These are phyloP conservation scores for Candida arabinofermentans DNA, from an alignment of 805 yeast genomes.

Conservation along the genomic window DNA sequence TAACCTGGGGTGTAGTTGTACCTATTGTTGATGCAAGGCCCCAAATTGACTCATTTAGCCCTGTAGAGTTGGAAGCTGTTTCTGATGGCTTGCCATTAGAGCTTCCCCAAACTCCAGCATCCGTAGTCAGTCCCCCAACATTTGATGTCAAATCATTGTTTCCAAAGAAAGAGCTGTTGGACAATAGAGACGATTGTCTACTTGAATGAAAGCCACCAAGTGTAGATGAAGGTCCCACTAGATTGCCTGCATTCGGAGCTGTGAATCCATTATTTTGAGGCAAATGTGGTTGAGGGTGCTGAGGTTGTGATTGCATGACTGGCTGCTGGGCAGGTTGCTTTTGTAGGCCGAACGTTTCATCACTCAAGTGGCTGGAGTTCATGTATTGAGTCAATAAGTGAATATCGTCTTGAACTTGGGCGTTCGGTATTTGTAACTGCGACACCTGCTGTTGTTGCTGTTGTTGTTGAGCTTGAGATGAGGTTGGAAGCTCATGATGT, in stretches of 20 bases:
- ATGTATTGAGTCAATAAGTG: conserved; percentile 31
- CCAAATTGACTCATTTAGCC: conserved; percentile 22
- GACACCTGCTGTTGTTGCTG: conserved; percentile 7
- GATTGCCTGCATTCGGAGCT: conserved; percentile 9
- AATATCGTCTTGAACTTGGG: conserved; percentile 32
- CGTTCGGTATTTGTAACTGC: no score
- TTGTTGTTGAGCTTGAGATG: background rate
- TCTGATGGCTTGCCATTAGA: conserved; percentile 3
- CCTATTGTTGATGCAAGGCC: conserved; percentile 9
- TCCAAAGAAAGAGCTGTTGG: conserved; percentile 7
- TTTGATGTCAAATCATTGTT: conserved; percentile 4
- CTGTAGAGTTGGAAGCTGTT: conserved; percentile 4
- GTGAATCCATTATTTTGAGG: no score
- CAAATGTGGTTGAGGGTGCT: conserved; percentile 1
- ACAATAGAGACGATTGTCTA: conserved; percentile 2
- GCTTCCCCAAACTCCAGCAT: conserved; percentile 13
- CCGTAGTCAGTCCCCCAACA: conserved; percentile 1
- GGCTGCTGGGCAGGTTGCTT: conserved; percentile 2
- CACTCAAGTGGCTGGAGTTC: conserved; percentile 2
- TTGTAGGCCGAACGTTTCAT: no score
- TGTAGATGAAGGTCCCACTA: conserved; percentile 7
- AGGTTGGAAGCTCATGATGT: background rate
- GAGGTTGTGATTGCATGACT: conserved; percentile 2
- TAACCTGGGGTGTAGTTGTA: background rate
- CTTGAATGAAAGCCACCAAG: background rate